Evolutionary conservation across 163 green algal genomes (phyloP), one percentile per base, ranked within the genome.

Genomic region (Scenedesmus sp.): DNA sequence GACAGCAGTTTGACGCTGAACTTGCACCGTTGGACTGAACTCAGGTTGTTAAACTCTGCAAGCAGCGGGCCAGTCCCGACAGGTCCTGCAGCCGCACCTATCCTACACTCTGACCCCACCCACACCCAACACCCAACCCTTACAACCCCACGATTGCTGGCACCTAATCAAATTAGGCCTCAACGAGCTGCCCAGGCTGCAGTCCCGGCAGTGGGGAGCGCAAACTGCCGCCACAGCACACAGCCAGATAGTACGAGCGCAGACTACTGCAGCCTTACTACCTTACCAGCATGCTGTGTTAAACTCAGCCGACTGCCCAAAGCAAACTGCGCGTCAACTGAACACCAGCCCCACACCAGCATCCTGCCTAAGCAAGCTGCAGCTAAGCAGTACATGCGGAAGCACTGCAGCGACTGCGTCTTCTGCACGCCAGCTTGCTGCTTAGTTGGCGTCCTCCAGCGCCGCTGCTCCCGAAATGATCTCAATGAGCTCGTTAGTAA

Each of bases 401-500:
- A 70, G 13, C 62, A 15, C 62, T 70, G 62, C 62, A 20, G 62
- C 62, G 62, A 20, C 62, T 15, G 12, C 62, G 13, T 70, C 13
- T 6, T 77, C 67, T 23, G 16, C 67, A 46, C 16, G 18, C 67
- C 26, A 59, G 23, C 56, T 88, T 6, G 54, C 82, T 59, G 15
- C 16, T 88, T 67, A 92, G 70, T 66, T 52, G 1, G 60, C 10
- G 20, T 96, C 94, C 89, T 93, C 88, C 55, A 99, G 89, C 4
- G 97, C 97, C 26, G 96, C 95, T 57, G 97, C 98, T 92, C 98
- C 97, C 60, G 96, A 98, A 92, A 99, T 99, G 94, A 99, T 99
- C 94, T 99, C 98, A 64, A 99, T 99, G 34, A 99, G 97, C 96
- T 99, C 98, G 5, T 98, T 99, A 10, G 98, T 99, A 92, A 99